A percentile compares a stretch with the other conserved stretches of the same genome.
These are phyloP conservation scores for Coniophora puteana DNA, from an alignment of 1,284 basidiomycete genomes.

Conservation along the genomic window DNA sequence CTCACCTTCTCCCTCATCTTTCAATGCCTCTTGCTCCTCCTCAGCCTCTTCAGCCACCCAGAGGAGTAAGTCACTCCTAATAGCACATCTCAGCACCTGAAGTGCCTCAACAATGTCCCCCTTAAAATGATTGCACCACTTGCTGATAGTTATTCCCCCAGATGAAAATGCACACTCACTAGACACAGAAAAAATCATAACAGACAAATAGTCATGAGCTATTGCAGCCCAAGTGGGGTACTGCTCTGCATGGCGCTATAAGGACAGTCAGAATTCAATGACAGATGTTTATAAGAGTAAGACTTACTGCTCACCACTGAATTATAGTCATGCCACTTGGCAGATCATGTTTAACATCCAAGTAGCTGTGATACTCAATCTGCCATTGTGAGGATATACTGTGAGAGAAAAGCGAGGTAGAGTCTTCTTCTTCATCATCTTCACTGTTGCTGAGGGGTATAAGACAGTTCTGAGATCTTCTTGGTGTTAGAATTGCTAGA, in stretches of 20 bases:
- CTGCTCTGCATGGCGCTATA: too few relatives aligned
- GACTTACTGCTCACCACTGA: not conserved
- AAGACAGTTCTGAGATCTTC: too few relatives aligned
- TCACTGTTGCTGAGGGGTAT: not conserved
- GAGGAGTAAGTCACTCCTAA: slow-evolving; percentile 4
- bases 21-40: not conserved
- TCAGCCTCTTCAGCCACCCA: slow-evolving; percentile 1
- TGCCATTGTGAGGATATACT: not conserved
- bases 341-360: not conserved
- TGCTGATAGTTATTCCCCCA: slow-evolving; percentile 35
- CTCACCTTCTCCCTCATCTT: not conserved
- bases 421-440: not conserved
- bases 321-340: not conserved
- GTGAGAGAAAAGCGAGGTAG: not conserved
- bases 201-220: slow-evolving; percentile 29
- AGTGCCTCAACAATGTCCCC: slow-evolving; percentile 26
- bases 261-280: too few relatives aligned
- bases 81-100: slow-evolving; percentile 9
- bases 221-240: slow-evolving; percentile 28
- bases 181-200: slow-evolving; percentile 34
- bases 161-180: slow-evolving; percentile 31
- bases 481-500: not conserved
- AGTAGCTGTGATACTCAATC: not conserved
- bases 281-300: not conserved
- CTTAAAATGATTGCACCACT: slow-evolving; percentile 34